Conservation (phyloP, 2,329 filamentous ascomycete species). For the Alternaria sp. region DNA sequence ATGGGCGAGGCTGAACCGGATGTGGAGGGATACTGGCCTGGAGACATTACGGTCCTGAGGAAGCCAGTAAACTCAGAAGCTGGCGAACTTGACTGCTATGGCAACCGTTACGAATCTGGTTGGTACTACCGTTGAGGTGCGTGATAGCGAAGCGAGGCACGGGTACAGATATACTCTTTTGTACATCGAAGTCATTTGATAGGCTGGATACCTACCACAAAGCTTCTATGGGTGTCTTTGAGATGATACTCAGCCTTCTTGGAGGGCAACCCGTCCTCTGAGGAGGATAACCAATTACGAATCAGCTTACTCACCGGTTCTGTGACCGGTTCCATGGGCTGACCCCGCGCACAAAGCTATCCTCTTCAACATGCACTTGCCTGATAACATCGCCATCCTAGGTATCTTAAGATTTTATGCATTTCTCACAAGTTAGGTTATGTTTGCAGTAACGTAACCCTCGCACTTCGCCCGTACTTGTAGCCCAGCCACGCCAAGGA, state of each 20-base stretch:
- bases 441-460: not conserved
- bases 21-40: conserved; percentile 68
- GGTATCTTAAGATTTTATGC: not conserved
- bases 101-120: conserved; percentile 63
- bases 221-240: not conserved
- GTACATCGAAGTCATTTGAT: not conserved
- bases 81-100: conserved; percentile 60
- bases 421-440: conserved; percentile 1
- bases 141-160: not conserved
- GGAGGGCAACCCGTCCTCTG: conserved; percentile 1
- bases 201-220: not conserved
- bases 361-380: conserved; percentile 6
- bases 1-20: conserved; percentile 44
- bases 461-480: not conserved
- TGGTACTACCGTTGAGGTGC: conserved; percentile 59
- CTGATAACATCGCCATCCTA: not conserved
- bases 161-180: not conserved
- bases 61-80: conserved; percentile 50
- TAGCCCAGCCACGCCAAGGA: not conserved
- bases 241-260: not conserved
- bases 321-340: conserved; percentile 15
- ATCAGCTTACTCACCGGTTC: conserved; percentile 15
- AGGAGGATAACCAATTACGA: conserved; percentile 14
- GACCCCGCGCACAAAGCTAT: conserved; percentile 15
- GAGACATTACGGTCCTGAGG: conserved; percentile 67